Percentiles rank a stretch among this genome's conserved stretches.
Evolutionary conservation across 306 rosid species (phyloP).

Genomic region (Prunus mume): DNA sequence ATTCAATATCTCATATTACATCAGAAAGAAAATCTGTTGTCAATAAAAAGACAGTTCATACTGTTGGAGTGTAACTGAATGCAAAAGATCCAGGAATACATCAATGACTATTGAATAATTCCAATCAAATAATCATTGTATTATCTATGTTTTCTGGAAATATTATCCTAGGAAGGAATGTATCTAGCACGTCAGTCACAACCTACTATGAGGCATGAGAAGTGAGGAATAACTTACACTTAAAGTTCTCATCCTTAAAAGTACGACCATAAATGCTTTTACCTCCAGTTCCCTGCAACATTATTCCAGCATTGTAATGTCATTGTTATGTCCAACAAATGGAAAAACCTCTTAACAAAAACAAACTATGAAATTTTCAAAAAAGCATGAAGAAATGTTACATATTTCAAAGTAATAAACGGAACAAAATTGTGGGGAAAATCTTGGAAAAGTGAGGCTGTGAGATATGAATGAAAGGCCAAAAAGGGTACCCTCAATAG

Average conservation of each 20-base stretch:
- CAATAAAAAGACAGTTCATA: background rate
- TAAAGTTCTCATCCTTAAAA: constrained; percentile 91
- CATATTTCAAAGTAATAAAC: background rate
- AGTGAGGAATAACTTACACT: constrained; percentile 50
- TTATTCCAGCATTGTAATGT: background rate
- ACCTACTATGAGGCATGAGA: constrained; percentile 5
- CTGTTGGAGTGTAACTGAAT: background rate
- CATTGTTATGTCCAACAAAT: background rate
- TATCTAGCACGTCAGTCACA: background rate
- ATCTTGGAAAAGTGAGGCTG: background rate
- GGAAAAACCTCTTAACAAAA: background rate
- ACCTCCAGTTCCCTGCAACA: constrained; percentile 88
- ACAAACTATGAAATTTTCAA: background rate
- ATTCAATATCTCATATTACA: background rate
- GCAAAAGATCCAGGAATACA: background rate
- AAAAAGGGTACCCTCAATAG: background rate
- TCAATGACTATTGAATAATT: background rate
- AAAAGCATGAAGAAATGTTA: background rate
- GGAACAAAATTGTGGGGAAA: background rate
- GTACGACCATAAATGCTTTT: constrained; percentile 96
- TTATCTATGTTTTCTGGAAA: background rate
- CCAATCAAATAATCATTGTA: background rate
- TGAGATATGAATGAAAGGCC: background rate
- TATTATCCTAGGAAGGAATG: background rate
- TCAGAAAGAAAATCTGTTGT: background rate